Evolutionary conservation across 1,284 basidiomycete species (phyloP).

Genomic region (Heterobasidion occidentale): DNA sequence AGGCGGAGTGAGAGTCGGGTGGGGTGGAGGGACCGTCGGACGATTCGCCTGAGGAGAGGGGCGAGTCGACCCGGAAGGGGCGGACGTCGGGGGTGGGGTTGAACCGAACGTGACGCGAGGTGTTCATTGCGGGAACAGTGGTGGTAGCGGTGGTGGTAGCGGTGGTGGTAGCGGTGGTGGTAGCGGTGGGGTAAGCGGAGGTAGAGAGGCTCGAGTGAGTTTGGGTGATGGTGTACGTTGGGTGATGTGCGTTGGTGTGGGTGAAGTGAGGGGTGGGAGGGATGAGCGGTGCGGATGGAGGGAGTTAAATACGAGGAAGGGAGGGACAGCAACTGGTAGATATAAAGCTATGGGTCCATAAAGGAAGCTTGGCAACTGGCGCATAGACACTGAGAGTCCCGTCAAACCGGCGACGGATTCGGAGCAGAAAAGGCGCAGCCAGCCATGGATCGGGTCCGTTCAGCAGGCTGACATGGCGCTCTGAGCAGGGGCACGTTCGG

Average conservation of each 20-base stretch:
- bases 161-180: background rate
- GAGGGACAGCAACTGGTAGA: background rate
- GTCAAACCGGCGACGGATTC: background rate
- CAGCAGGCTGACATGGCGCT: background rate
- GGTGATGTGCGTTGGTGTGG: background rate
- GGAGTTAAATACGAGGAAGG: background rate
- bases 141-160: background rate
- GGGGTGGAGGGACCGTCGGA: slow-evolving; percentile 10
- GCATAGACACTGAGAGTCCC: background rate
- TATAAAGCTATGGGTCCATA: background rate
- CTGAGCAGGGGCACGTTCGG: background rate
- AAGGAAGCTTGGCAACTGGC: background rate
- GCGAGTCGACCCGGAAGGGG: slow-evolving; percentile 4
- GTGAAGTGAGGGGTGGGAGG: background rate
- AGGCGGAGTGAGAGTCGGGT: slow-evolving; percentile 5
- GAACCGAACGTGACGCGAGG: slow-evolving; percentile 7
- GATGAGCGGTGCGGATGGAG: background rate
- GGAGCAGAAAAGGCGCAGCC: background rate
- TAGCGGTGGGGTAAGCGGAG: too few species aligned
- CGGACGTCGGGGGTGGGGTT: slow-evolving; percentile 9
- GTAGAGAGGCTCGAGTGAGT: too few species aligned
- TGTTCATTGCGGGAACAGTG: background rate
- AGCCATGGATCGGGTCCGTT: slow-evolving; percentile 1
- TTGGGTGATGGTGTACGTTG: too few species aligned
- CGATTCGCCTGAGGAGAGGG: slow-evolving; percentile 4